A percentile compares a stretch with the other conserved stretches of the same genome.
These are phyloP conservation scores for Graphilbum fragrans DNA, from an alignment of 2,329 filamentous ascomycete species.

Conservation along the genomic window DNA sequence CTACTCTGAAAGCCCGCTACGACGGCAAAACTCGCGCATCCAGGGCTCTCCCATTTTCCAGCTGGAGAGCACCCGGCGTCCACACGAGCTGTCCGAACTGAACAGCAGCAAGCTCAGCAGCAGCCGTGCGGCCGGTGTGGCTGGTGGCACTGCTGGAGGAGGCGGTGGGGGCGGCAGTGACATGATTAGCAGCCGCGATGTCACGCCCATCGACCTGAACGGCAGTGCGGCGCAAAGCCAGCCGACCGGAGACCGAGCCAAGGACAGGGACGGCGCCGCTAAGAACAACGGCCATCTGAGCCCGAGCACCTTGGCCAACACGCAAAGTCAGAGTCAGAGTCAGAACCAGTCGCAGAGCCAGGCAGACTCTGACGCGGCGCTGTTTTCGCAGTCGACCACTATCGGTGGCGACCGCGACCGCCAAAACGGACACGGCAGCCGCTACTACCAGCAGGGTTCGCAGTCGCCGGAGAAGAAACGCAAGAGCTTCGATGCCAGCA, in stretches of 20 bases:
- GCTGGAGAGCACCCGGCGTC: constrained; percentile 42
- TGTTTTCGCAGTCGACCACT: constrained; percentile 14
- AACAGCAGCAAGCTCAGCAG: constrained; percentile 37
- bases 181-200: constrained; percentile 6
- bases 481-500: constrained; percentile 15
- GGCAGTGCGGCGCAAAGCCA: background rate
- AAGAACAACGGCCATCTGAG: background rate
- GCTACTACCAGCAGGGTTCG: constrained; percentile 3
- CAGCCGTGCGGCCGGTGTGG: constrained; percentile 23
- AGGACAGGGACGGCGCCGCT: background rate
- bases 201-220: constrained; percentile 11
- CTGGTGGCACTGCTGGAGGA: constrained; percentile 11
- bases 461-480: constrained; percentile 17
- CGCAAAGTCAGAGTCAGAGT: no score
- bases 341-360: no score
- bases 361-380: constrained; percentile 1
- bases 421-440: background rate
- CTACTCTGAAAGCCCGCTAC: constrained; percentile 51
- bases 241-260: background rate
- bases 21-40: constrained; percentile 37
- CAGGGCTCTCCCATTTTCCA: constrained; percentile 41
- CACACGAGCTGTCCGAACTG: constrained; percentile 33
- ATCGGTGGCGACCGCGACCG: constrained; percentile 12
- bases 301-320: background rate
- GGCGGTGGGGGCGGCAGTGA: constrained; percentile 3